Percentiles rank a stretch among this genome's conserved stretches.
Conservation (phyloP, 75 land plant genomes). For the Larix kaempferi region DNA sequence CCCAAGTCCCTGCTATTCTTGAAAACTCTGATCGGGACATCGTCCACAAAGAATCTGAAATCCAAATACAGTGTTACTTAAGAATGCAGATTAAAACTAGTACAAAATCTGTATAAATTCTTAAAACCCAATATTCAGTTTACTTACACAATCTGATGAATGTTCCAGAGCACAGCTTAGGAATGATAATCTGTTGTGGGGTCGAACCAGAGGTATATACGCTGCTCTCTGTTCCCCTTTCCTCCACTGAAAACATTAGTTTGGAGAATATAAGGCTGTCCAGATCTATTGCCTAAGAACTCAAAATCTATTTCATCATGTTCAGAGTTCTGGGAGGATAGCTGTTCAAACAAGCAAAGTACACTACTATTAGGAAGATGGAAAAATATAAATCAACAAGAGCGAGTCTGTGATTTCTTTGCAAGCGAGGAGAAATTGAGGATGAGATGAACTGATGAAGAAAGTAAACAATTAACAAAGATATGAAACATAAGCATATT, state of each 20-base stretch:
- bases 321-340: slow-evolving; percentile 12
- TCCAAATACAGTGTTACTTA: too few species aligned
- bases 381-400: too few species aligned
- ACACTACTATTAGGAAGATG: too few species aligned
- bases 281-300: slow-evolving; percentile 23
- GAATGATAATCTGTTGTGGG: slow-evolving; percentile 18
- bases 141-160: slow-evolving; percentile 24
- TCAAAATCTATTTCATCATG: slow-evolving; percentile 29
- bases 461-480: too few species aligned
- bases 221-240: slow-evolving; percentile 25
- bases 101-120: too few species aligned
- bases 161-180: slow-evolving; percentile 27
- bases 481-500: too few species aligned
- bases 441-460: too few species aligned
- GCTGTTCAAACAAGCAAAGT: slow-evolving; percentile 1
- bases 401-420: too few species aligned
- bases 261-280: slow-evolving; percentile 20
- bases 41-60: slow-evolving; percentile 52
- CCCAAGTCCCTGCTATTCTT: slow-evolving; percentile 47
- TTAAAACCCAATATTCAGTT: too few species aligned
- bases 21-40: slow-evolving; percentile 45
- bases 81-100: too few species aligned
- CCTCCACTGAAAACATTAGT: slow-evolving; percentile 30
- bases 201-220: slow-evolving; percentile 26
- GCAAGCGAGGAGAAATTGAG: too few species aligned